A percentile compares a stretch with the other conserved stretches of the same genome.
These are phyloP conservation scores for Kingdonia uniflora DNA, from an alignment of 164 flowering plant species.

Conservation along the genomic window DNA sequence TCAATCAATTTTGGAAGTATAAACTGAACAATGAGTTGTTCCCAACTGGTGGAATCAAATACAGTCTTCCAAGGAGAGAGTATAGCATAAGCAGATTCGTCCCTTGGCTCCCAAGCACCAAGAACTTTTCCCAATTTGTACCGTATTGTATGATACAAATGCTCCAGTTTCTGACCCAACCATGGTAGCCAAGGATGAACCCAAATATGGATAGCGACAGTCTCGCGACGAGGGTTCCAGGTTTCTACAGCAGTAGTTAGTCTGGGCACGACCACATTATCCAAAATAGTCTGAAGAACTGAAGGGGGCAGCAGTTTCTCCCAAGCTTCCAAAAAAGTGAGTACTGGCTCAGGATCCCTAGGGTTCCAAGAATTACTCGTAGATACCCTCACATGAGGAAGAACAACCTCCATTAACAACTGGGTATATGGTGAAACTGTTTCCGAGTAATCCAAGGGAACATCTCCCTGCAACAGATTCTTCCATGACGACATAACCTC, in stretches of 20 bases:
- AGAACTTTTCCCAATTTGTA: slow-evolving; percentile 67
- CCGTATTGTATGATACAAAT: slow-evolving; percentile 55
- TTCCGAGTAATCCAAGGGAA: slow-evolving; percentile 34
- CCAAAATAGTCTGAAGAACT: slow-evolving; percentile 50
- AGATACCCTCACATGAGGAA: slow-evolving; percentile 82
- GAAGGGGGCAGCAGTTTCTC: slow-evolving; percentile 62
- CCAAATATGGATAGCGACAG: slow-evolving; percentile 84
- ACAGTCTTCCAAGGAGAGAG: slow-evolving; percentile 89
- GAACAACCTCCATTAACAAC: slow-evolving; percentile 62
- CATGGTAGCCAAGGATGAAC: slow-evolving; percentile 90
- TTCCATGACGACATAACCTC: slow-evolving; percentile 57
- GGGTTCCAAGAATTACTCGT: slow-evolving; percentile 81
- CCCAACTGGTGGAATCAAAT: slow-evolving; percentile 88
- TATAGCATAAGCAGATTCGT: slow-evolving; percentile 62
- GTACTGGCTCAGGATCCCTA: slow-evolving; percentile 86
- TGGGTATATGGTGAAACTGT: slow-evolving; percentile 50
- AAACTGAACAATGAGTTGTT: slow-evolving; percentile 56
- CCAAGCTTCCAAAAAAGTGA: slow-evolving; percentile 70
- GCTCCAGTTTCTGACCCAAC: slow-evolving; percentile 67
- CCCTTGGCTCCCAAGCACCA: slow-evolving; percentile 91
- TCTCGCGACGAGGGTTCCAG: slow-evolving; percentile 86
- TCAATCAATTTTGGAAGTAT: slow-evolving; percentile 65
- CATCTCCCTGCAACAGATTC: slow-evolving; percentile 54
- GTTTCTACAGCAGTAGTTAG: slow-evolving; percentile 61
- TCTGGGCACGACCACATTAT: slow-evolving; percentile 66